Percentiles rank a stretch among this genome's conserved stretches.
phyloP scores from a whole-genome alignment of 2,329 filamentous ascomycete genomes.

The Didymella arachidicola region DNA sequence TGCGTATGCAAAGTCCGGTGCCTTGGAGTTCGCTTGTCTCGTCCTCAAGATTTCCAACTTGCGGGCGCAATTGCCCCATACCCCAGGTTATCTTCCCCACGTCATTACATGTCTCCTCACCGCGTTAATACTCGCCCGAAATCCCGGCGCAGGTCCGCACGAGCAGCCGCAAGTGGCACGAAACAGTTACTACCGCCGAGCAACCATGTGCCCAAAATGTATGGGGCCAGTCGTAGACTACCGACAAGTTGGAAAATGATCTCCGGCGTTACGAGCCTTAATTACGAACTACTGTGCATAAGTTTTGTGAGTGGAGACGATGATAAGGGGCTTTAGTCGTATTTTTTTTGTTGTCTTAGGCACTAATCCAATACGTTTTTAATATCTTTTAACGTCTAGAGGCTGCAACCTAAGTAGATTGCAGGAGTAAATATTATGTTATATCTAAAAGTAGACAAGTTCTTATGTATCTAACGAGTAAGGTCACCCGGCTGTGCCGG shows the following conservation, averaged over 20 bases:
- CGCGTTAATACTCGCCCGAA: slow-evolving; percentile 28
- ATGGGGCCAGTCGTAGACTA: neutral
- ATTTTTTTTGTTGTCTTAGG: no score
- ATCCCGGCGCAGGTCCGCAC: slow-evolving; percentile 23
- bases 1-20: neutral
- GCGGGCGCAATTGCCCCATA: slow-evolving; percentile 1
- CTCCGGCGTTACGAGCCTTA: slow-evolving; percentile 2
- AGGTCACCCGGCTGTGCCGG: no score
- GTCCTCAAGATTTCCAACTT: neutral
- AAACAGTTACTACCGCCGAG: slow-evolving; percentile 3
- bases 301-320: no score
- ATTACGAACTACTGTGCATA: neutral
- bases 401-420: no score
- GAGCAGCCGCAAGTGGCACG: slow-evolving; percentile 8
- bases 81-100: slow-evolving; percentile 26
- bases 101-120: slow-evolving; percentile 18
- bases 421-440: no score
- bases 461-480: no score
- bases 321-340: no score
- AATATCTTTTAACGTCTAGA: no score
- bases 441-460: no score
- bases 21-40: neutral
- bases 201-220: neutral
- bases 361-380: no score
- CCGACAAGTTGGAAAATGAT: neutral